Conservation (phyloP, 305 asterid species). For the Solanum aculeatissimum region DNA sequence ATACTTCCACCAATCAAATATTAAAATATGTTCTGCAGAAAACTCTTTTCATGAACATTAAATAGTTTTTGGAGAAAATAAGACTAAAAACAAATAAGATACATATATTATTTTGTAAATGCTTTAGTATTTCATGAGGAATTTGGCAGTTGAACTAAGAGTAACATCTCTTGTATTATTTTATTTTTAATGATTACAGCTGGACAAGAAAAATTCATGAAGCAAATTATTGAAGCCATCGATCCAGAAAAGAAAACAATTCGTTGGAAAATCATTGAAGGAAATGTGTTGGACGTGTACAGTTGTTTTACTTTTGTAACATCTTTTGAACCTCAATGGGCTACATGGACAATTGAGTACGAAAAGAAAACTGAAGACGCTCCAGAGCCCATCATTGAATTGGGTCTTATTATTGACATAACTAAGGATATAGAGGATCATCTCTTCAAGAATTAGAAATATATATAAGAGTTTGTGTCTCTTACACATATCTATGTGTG, state of each 20-base stretch:
- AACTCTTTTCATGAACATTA: too few relatives aligned
- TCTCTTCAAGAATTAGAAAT: too few relatives aligned
- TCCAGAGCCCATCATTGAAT: neutral
- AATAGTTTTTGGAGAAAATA: too few relatives aligned
- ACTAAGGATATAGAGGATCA: neutral
- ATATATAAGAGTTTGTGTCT: too few relatives aligned
- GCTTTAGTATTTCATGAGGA: too few relatives aligned
- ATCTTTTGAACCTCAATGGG: neutral
- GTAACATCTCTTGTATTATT: neutral
- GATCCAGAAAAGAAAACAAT: neutral
- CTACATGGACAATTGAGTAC: neutral
- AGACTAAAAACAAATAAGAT: too few relatives aligned
- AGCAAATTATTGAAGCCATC: neutral
- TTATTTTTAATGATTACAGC: neutral
- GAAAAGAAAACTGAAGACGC: neutral
- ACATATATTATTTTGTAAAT: too few relatives aligned
- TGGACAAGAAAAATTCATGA: neutral
- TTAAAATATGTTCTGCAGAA: too few relatives aligned
- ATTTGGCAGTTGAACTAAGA: too few relatives aligned
- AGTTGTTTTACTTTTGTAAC: neutral
- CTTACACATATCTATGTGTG: too few relatives aligned
- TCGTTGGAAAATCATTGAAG: neutral
- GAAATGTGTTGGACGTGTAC: neutral
- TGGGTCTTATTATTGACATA: neutral
- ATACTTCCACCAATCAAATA: too few relatives aligned